Evolutionary conservation across 1,284 basidiomycete genomes (phyloP).

Genomic region (Flammula alnicola): DNA sequence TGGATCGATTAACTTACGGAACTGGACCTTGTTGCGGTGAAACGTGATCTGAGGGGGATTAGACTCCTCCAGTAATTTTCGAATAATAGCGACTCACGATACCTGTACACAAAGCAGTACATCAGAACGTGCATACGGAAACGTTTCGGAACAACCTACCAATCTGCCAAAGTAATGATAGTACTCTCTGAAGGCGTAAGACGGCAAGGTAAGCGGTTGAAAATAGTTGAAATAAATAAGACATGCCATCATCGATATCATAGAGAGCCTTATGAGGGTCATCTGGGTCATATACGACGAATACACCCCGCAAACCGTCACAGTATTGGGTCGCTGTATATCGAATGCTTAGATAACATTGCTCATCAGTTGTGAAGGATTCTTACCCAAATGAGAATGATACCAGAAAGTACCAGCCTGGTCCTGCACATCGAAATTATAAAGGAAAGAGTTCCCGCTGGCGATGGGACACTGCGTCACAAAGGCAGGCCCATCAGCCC

Average conservation of each 20-base stretch:
- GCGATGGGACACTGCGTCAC: constrained; percentile 54
- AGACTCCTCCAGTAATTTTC: background rate
- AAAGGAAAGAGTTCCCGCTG: constrained; percentile 44
- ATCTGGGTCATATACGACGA: constrained; percentile 30
- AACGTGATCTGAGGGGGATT: background rate
- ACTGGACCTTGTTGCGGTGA: constrained; percentile 16
- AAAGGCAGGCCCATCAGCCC: constrained; percentile 36
- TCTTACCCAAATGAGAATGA: constrained; percentile 33
- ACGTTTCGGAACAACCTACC: background rate
- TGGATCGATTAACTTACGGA: constrained; percentile 4
- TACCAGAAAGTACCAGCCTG: constrained; percentile 54
- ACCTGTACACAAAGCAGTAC: background rate
- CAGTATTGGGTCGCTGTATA: constrained; percentile 22
- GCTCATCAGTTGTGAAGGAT: background rate
- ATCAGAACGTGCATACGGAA: background rate
- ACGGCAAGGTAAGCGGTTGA: background rate
- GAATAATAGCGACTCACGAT: background rate
- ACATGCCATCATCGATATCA: constrained; percentile 7
- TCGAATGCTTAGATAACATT: background rate
- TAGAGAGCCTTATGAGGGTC: constrained; percentile 27
- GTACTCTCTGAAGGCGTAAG: background rate
- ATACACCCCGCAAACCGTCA: constrained; percentile 32
- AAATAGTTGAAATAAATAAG: background rate
- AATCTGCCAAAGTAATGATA: background rate
- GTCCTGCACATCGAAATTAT: constrained; percentile 35